A percentile compares a stretch with the other conserved stretches of the same genome.
Conservation (phyloP, 2,329 filamentous ascomycete species). For the Colletotrichum lupini region DNA sequence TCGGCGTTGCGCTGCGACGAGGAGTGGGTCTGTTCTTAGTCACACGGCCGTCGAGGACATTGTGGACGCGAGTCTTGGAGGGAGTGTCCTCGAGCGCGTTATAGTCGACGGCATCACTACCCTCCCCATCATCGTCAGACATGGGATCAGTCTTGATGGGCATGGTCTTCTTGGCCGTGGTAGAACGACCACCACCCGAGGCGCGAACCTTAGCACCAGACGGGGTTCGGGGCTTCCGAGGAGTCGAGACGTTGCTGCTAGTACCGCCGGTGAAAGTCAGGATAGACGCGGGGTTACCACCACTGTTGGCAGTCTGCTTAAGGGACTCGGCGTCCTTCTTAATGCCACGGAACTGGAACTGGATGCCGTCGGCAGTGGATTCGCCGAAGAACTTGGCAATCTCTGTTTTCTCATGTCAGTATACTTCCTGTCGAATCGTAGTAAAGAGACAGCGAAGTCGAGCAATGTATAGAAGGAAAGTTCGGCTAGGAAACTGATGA, state of each 20-base stretch:
- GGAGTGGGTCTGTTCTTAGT: slow-evolving; percentile 9
- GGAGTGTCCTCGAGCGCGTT: slow-evolving; percentile 50
- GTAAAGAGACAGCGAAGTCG: background rate
- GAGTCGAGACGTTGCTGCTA: slow-evolving; percentile 43
- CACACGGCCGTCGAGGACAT: slow-evolving; percentile 28
- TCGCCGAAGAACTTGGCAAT: slow-evolving; percentile 71
- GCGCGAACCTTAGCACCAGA: slow-evolving; percentile 32
- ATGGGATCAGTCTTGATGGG: slow-evolving; percentile 40
- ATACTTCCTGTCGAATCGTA: background rate
- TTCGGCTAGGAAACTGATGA: background rate
- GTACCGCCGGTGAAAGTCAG: slow-evolving; percentile 44
- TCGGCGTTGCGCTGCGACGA: slow-evolving; percentile 28
- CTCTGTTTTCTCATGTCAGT: slow-evolving; percentile 49
- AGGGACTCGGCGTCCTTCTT: slow-evolving; percentile 64
- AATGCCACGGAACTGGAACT: slow-evolving; percentile 69
- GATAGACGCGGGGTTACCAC: slow-evolving; percentile 57
- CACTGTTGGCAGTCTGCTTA: slow-evolving; percentile 54
- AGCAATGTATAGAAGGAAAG: background rate
- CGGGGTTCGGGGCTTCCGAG: slow-evolving; percentile 35
- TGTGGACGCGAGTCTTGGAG: slow-evolving; percentile 43
- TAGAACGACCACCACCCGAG: slow-evolving; percentile 28
- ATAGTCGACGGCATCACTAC: slow-evolving; percentile 42
- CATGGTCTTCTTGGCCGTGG: slow-evolving; percentile 25
- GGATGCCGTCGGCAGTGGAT: slow-evolving; percentile 67
- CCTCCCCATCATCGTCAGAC: slow-evolving; percentile 42